phyloP scores from a whole-genome alignment of 2,329 filamentous ascomycete species.

The Epichloe elymi region DNA sequence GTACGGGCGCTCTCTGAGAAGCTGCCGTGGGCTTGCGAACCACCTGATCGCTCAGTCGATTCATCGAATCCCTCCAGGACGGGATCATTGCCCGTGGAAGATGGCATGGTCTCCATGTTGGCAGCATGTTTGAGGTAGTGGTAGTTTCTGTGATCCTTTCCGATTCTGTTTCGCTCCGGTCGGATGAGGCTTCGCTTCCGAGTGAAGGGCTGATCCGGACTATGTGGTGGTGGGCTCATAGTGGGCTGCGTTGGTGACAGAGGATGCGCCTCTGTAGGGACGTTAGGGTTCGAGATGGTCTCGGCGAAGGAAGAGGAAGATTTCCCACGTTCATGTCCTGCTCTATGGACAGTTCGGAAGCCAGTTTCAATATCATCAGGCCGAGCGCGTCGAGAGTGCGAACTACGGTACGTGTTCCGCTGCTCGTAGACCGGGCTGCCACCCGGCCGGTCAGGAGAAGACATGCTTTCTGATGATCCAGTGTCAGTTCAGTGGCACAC shows the following conservation, averaged over 20 bases:
- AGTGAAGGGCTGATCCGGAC: conserved; percentile 26
- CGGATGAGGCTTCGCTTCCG: conserved; percentile 82
- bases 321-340: conserved; percentile 38
- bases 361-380: conserved; percentile 60
- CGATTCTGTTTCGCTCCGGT: conserved; percentile 76
- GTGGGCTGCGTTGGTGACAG: conserved; percentile 32
- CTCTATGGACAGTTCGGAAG: conserved; percentile 29
- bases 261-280: conserved; percentile 40
- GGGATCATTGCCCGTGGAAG: conserved; percentile 84
- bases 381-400: conserved; percentile 50
- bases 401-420: conserved; percentile 52
- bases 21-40: conserved; percentile 31
- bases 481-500: neutral
- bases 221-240: conserved; percentile 18
- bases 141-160: conserved; percentile 84
- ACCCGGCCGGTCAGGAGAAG: conserved; percentile 51
- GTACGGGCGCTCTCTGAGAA: conserved; percentile 31
- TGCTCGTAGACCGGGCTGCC: conserved; percentile 48
- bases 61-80: conserved; percentile 66
- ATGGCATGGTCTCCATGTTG: conserved; percentile 81
- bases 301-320: conserved; percentile 47
- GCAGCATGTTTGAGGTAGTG: conserved; percentile 91
- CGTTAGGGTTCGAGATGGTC: conserved; percentile 40
- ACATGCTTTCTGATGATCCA: conserved; percentile 33
- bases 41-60: conserved; percentile 39